Evolutionary conservation across 148 eudicot species (phyloP).

Genomic region (Amaranthus hypochondriacus): DNA sequence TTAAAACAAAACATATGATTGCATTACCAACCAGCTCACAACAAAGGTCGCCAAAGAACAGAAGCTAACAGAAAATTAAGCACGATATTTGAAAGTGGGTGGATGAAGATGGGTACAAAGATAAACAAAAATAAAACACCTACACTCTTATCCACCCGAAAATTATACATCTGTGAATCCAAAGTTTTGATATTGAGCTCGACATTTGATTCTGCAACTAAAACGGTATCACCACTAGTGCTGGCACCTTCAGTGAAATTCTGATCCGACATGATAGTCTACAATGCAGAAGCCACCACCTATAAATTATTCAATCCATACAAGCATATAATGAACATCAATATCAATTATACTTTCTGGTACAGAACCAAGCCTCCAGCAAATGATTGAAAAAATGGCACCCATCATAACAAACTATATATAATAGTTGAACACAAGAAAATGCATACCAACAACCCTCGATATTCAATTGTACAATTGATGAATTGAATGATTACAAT

Average conservation of each 20-base stretch:
- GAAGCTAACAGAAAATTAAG: not conserved
- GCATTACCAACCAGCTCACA: no score
- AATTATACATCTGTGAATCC: slow-evolving; percentile 59
- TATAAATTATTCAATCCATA: not conserved
- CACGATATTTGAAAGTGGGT: not conserved
- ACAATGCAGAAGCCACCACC: not conserved
- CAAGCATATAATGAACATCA: not conserved
- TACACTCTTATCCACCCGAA: slow-evolving; percentile 67
- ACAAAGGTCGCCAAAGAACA: not conserved
- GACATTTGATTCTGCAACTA: slow-evolving; percentile 45
- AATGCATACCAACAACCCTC: no score
- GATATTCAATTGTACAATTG: no score
- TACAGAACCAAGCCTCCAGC: no score
- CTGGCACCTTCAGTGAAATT: slow-evolving; percentile 50
- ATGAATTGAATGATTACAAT: no score
- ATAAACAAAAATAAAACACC: not conserved
- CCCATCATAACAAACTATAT: no score
- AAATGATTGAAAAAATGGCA: no score
- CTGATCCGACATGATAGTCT: slow-evolving; percentile 46
- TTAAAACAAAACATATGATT: no score
- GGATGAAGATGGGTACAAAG: not conserved
- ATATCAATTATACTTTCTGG: no score
- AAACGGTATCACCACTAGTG: slow-evolving; percentile 39
- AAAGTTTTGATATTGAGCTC: slow-evolving; percentile 83
- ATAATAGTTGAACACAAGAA: no score